A percentile compares a stretch with the other conserved stretches of the same genome.
Evolutionary conservation across 2,329 filamentous ascomycete species (phyloP).

Genomic region (Arthroderma sp.): DNA sequence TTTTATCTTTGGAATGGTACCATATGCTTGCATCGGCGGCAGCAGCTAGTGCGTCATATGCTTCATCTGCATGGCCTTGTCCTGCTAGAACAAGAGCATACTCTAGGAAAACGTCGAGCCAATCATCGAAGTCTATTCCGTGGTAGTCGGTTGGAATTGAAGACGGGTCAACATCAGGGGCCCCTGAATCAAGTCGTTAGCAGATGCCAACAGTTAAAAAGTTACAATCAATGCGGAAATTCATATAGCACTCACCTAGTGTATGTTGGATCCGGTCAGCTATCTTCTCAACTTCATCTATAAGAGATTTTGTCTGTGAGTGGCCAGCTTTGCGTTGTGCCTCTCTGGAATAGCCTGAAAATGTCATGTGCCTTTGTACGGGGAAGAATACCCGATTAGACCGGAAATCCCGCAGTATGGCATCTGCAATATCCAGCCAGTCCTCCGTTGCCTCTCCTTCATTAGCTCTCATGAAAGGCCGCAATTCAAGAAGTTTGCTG

Average conservation of each 20-base stretch:
- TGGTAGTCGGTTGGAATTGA: conserved; percentile 48
- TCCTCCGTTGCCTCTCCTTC: conserved; percentile 38
- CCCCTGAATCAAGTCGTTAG: conserved; percentile 4
- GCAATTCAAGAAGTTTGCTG: conserved; percentile 34
- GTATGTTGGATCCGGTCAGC: conserved; percentile 31
- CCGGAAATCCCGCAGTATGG: conserved; percentile 47
- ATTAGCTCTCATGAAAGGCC: conserved; percentile 36
- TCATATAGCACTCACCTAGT: conserved; percentile 21
- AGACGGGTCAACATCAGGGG: conserved; percentile 7
- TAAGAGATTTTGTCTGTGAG: conserved; percentile 22
- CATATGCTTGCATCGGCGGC: conserved; percentile 74
- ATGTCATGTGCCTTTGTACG: conserved; percentile 36
- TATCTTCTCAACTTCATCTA: conserved; percentile 33
- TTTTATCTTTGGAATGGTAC: conserved; percentile 52
- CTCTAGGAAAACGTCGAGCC: conserved; percentile 82
- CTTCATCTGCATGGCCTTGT: conserved; percentile 52
- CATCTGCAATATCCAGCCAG: conserved; percentile 47
- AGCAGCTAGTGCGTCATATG: conserved; percentile 68
- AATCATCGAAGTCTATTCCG: conserved; percentile 66
- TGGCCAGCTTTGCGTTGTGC: conserved; percentile 25
- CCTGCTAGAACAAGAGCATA: conserved; percentile 68
- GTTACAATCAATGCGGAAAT: neutral
- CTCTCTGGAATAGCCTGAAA: conserved; percentile 36
- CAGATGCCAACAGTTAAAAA: neutral
- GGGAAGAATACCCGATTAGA: conserved; percentile 49